These are phyloP conservation scores for Phytophthora tubulina DNA, from an alignment of 352 stramenopile genomes.

Conservation along the genomic window DNA sequence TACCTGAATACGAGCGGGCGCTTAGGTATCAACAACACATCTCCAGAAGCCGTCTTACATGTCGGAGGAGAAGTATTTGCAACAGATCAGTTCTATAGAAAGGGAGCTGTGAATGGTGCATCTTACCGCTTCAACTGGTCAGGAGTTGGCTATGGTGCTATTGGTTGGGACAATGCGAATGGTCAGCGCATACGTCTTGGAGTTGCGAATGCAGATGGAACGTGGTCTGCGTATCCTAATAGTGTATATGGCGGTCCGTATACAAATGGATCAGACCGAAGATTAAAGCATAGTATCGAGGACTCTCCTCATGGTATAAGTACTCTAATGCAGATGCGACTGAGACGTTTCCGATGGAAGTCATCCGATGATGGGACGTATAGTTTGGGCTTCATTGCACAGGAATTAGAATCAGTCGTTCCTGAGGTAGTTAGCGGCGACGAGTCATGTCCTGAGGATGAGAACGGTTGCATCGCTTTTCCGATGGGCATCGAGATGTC, in stretches of 20 bases:
- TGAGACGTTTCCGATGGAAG: not conserved
- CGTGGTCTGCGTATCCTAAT: not conserved
- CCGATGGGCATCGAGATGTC: not conserved
- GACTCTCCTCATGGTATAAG: not conserved
- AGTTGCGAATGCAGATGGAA: not conserved
- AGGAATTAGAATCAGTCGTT: not conserved
- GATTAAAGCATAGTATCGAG: constrained; percentile 3
- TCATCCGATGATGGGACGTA: not conserved
- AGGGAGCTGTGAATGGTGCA: not conserved
- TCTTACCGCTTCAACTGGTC: not conserved
- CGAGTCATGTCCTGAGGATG: not conserved
- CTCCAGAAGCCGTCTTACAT: not conserved
- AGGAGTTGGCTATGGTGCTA: not conserved
- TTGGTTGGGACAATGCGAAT: not conserved
- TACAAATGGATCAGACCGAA: constrained; percentile 10
- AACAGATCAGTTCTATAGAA: not conserved
- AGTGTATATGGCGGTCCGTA: not conserved
- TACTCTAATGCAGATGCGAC: not conserved
- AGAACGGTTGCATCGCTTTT: not conserved
- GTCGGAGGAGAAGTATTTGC: not conserved
- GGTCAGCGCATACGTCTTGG: not conserved
- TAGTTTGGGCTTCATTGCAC: not conserved
- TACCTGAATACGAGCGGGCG: not conserved
- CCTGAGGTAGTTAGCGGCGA: not conserved
- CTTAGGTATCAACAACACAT: not conserved